These are phyloP conservation scores for Eimeria tenella DNA, from an alignment of 169 alveolate genomes.

Conservation along the genomic window DNA sequence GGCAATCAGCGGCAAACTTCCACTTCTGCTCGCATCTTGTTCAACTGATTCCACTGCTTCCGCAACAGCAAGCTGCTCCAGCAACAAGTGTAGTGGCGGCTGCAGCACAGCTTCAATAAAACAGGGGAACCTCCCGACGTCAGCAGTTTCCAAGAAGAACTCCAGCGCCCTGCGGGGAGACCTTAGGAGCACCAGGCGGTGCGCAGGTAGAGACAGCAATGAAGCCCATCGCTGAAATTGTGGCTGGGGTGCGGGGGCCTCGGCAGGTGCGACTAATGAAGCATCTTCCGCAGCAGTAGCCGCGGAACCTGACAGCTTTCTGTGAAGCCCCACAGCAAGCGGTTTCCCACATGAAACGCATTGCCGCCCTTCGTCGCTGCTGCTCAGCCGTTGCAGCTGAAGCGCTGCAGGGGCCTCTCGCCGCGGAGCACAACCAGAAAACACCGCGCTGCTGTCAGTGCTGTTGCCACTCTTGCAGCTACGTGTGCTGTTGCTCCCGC, in stretches of 20 bases:
- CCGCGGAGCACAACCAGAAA: background rate
- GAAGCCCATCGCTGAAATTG: conserved; percentile 53
- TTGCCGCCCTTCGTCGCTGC: background rate
- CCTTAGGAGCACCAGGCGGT: conserved; percentile 47
- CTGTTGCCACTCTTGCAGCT: conserved; percentile 28
- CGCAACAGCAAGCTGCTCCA: conserved; percentile 5
- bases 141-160: background rate
- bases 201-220: conserved; percentile 26
- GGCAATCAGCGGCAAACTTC: background rate
- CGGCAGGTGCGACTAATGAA: background rate
- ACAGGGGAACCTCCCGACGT: conserved; percentile 64
- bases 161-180: conserved; percentile 46
- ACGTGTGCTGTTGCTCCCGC: conserved; percentile 20
- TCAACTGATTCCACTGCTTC: background rate
- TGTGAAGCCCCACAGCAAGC: background rate
- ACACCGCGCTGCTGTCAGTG: background rate
- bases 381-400: conserved; percentile 26
- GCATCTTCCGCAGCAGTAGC: conserved; percentile 19
- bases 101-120: conserved; percentile 71
- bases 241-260: background rate
- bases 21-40: background rate
- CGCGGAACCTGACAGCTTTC: background rate
- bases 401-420: background rate
- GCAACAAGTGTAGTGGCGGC: conserved; percentile 62
- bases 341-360: conserved; percentile 3